These are phyloP conservation scores for Raphanus raphanistrum DNA, from an alignment of 345 rosid species.

Conservation along the genomic window DNA sequence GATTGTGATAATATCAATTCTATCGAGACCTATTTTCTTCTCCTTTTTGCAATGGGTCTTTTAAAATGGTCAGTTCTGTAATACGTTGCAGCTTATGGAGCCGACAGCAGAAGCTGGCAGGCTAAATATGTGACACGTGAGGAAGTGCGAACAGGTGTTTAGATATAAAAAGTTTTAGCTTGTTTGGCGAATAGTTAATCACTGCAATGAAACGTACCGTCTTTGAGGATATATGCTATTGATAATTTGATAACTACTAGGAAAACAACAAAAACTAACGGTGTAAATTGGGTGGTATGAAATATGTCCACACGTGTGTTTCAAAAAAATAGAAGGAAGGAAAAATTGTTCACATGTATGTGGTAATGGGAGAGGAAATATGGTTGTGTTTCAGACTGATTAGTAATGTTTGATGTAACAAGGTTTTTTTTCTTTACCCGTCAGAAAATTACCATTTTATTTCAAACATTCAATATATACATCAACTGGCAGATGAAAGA, in stretches of 20 bases:
- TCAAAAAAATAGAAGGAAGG: background rate
- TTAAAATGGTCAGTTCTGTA: slow-evolving; percentile 2
- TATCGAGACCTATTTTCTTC: slow-evolving; percentile 6
- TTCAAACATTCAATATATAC: too few relatives aligned
- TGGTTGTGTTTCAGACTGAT: background rate
- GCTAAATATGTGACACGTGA: slow-evolving; percentile 16
- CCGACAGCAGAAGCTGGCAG: slow-evolving; percentile 18
- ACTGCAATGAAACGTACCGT: background rate
- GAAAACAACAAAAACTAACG: background rate
- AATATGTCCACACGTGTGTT: background rate
- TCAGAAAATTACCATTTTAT: too few relatives aligned
- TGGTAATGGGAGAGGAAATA: background rate
- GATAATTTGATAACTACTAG: background rate
- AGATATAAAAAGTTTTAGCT: background rate
- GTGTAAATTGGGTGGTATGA: background rate
- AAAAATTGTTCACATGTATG: background rate
- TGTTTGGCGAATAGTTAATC: background rate
- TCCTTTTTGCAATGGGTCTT: slow-evolving; percentile 8
- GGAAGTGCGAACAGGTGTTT: slow-evolving; percentile 1
- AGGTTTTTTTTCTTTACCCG: background rate
- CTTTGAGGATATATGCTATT: background rate
- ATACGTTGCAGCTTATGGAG: slow-evolving; percentile 25
- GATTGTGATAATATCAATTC: background rate
- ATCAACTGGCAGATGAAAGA: too few relatives aligned
- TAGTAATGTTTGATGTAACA: background rate